A percentile compares a stretch with the other conserved stretches of the same genome.
Conservation (phyloP, 305 asterid genomes). For the Solanum aculeatissimum region DNA sequence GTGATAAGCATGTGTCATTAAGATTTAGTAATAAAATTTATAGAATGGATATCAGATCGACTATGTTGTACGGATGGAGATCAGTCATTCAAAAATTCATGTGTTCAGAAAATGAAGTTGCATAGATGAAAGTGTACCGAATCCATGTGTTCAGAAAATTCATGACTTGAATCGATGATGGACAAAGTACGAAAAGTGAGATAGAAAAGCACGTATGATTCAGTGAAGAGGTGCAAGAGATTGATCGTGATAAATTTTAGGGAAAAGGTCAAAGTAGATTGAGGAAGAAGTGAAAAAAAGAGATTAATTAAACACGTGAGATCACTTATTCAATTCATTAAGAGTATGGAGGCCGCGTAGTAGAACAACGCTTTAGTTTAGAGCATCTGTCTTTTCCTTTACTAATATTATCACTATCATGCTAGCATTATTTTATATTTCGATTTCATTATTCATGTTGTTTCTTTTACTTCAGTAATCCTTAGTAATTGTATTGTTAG, state of each 20-base stretch:
- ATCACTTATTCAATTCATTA: neutral
- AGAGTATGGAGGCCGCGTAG: neutral
- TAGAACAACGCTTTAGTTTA: no score
- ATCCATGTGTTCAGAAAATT: neutral
- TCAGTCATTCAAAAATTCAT: neutral
- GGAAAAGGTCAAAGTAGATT: neutral
- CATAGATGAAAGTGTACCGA: neutral
- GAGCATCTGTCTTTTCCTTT: neutral
- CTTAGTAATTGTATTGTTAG: neutral
- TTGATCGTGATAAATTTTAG: neutral
- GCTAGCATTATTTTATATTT: neutral
- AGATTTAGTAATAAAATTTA: neutral
- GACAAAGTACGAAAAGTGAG: neutral
- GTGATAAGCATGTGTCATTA: neutral
- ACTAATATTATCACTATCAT: neutral
- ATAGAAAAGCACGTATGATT: no score
- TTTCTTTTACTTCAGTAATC: neutral
- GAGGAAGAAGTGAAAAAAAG: rapidly evolving
- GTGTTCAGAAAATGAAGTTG: neutral
- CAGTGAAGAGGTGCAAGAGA: neutral
- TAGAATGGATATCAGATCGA: neutral
- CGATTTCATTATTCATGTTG: neutral
- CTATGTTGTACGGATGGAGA: neutral
- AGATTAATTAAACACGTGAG: no score
- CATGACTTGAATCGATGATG: no score